Evolutionary conservation across 129 eudicot species (phyloP).

Genomic region (Chrysanthemum lavandulifolium): DNA sequence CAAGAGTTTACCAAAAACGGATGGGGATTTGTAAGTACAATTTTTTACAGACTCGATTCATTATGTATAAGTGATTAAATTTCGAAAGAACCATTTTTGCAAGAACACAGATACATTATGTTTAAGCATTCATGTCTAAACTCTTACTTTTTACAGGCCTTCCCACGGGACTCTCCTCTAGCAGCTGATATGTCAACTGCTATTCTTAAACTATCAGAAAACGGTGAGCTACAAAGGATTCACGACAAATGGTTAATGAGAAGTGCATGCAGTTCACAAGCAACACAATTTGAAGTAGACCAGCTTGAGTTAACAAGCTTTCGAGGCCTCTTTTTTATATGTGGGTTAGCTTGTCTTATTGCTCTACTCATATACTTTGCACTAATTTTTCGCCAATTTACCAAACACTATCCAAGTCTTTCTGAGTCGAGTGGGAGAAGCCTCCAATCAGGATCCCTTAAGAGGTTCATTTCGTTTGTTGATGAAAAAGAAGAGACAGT

Average conservation of each 20-base stretch:
- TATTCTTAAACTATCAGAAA: constrained; percentile 65
- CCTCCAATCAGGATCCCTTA: constrained; percentile 44
- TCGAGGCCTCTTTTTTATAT: constrained; percentile 59
- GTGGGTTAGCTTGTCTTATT: constrained; percentile 59
- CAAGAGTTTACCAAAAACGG: constrained; percentile 75
- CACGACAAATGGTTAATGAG: constrained; percentile 78
- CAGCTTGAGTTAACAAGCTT: constrained; percentile 66
- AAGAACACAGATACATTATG: neutral
- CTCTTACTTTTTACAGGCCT: constrained; percentile 51
- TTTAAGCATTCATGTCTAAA: too few relatives aligned
- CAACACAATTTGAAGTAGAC: constrained; percentile 51
- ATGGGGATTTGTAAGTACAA: constrained; percentile 89
- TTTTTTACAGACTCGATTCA: neutral
- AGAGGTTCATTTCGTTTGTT: constrained; percentile 51
- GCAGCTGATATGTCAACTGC: constrained; percentile 87
- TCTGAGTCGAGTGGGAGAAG: constrained; percentile 33
- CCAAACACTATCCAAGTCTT: constrained; percentile 29
- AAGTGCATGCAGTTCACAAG: constrained; percentile 67
- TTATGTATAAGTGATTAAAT: neutral
- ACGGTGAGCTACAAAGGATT: constrained; percentile 77
- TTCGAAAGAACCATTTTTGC: neutral
- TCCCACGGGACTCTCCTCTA: constrained; percentile 78
- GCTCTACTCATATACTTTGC: constrained; percentile 54
- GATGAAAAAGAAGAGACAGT: constrained; percentile 56
- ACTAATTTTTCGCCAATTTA: constrained; percentile 30